Percentiles rank a stretch among this genome's conserved stretches.
Conservation (phyloP, 441 rosid genomes). For the Gossypium gossypioides region DNA sequence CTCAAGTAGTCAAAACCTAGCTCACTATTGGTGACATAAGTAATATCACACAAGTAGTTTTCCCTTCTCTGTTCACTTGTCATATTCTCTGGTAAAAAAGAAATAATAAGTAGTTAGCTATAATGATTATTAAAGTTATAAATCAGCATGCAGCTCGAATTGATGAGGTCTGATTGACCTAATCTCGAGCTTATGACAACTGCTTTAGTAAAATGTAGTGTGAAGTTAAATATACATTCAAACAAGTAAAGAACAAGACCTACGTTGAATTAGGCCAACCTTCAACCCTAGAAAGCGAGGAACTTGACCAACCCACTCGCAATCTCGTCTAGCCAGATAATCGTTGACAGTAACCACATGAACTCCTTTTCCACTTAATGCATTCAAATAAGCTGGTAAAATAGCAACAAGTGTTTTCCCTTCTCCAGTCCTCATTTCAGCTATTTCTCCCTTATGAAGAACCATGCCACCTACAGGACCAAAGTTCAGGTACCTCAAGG, state of each 20-base stretch:
- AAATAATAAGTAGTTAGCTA: constrained; percentile 11
- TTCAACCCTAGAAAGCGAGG: constrained; percentile 93
- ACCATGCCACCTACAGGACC: constrained; percentile 74
- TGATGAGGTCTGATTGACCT: neutral
- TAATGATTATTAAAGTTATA: neutral
- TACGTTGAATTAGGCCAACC: constrained; percentile 98
- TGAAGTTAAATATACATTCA: neutral
- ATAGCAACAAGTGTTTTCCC: constrained; percentile 97
- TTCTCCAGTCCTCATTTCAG: constrained; percentile 98
- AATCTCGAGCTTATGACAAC: neutral
- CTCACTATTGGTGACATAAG: constrained; percentile 92
- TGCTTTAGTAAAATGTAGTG: neutral
- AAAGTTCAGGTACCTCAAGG: neutral
- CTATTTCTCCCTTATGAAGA: constrained; percentile 91
- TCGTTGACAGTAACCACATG: constrained; percentile 90
- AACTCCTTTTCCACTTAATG: constrained; percentile 86
- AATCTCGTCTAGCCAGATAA: constrained; percentile 88
- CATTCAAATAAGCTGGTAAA: constrained; percentile 89
- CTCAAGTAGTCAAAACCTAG: constrained; percentile 91
- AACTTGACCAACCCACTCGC: constrained; percentile 99
- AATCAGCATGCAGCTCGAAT: constrained; percentile 4
- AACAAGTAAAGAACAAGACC: constrained; percentile 36
- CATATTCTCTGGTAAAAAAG: constrained; percentile 66
- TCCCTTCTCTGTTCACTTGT: constrained; percentile 85
- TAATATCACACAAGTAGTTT: constrained; percentile 80